Evolutionary conservation across 768 basidiomycete genomes (phyloP).

Genomic region (Dacryopinax primogenitus): DNA sequence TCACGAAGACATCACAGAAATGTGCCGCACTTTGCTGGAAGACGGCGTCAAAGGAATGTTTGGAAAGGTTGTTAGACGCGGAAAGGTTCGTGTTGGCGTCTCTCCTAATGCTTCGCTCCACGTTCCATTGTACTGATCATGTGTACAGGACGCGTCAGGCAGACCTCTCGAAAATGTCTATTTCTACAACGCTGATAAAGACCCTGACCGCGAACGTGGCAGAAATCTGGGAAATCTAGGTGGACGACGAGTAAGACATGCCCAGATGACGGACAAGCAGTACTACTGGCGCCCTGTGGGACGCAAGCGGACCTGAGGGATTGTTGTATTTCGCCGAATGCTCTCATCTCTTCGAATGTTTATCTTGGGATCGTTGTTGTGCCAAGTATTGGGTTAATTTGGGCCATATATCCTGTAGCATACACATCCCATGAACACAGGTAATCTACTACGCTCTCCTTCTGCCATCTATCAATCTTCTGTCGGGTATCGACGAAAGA

Average conservation of each 20-base stretch:
- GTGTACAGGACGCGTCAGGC: not conserved
- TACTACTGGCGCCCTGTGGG: not conserved
- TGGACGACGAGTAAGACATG: not conserved
- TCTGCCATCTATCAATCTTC: not conserved
- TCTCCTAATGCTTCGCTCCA: not conserved
- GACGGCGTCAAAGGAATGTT: not conserved
- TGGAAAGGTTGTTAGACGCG: not conserved
- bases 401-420: not conserved
- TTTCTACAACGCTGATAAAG: constrained; percentile 5
- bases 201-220: not conserved
- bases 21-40: not conserved
- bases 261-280: not conserved
- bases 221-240: not conserved
- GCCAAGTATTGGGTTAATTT: not conserved
- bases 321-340: not conserved
- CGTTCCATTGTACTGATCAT: not conserved
- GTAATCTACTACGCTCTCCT: not conserved
- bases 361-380: not conserved
- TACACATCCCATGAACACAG: not conserved
- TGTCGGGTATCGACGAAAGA: no score
- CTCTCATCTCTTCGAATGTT: not conserved
- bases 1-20: not conserved
- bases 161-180: constrained; percentile 4
- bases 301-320: not conserved
- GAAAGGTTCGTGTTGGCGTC: constrained; percentile 6